phyloP scores from a whole-genome alignment of 257 asterid species.

The Salvia splendens region DNA sequence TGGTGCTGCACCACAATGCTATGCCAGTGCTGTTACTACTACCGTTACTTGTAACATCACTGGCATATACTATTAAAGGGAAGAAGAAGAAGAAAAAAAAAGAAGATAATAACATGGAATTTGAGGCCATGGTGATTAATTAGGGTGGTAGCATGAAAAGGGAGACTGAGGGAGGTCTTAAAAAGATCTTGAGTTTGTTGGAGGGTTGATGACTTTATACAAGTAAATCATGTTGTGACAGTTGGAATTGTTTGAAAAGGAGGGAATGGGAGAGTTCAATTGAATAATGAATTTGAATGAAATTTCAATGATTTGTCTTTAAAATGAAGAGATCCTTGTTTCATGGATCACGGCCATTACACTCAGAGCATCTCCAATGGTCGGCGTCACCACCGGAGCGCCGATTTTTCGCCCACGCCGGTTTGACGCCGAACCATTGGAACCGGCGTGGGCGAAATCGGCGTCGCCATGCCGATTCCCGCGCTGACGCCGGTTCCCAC shows the following conservation, averaged over 20 bases:
- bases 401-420: too few species aligned
- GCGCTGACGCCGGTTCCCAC: too few species aligned
- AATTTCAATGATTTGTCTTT: constrained; percentile 21
- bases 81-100: constrained; percentile 23
- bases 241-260: constrained; percentile 42
- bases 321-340: constrained; percentile 77
- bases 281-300: neutral
- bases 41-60: neutral
- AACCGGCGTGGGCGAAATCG: too few species aligned
- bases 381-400: too few species aligned
- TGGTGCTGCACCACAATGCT: constrained; percentile 68
- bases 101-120: neutral
- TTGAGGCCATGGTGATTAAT: constrained; percentile 17
- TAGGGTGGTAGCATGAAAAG: constrained; percentile 25
- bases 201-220: constrained; percentile 31
- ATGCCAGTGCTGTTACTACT: constrained; percentile 3
- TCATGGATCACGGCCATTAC: constrained; percentile 69
- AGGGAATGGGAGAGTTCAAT: constrained; percentile 39
- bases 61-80: constrained; percentile 1
- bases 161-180: constrained; percentile 4
- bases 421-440: too few species aligned
- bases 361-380: too few species aligned
- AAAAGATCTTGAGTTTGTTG: constrained; percentile 13
- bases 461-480: too few species aligned
- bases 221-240: constrained; percentile 22